These are phyloP conservation scores for Oryza nivara DNA, from an alignment of 176 grass and related monocot genomes.

Conservation along the genomic window DNA sequence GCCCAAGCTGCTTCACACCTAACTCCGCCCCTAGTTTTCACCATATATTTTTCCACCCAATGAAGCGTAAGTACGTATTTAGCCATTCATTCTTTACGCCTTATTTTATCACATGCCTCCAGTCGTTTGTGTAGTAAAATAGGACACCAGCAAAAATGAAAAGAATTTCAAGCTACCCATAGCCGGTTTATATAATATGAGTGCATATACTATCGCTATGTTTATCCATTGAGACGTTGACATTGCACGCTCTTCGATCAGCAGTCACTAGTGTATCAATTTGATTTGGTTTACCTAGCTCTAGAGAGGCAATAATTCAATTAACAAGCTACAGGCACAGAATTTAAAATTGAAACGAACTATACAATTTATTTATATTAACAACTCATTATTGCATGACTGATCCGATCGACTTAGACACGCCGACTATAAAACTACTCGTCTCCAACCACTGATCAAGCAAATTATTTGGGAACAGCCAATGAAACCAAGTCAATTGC, in stretches of 20 bases:
- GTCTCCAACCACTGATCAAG: too few relatives aligned
- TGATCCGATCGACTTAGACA: background rate
- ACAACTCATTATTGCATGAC: background rate
- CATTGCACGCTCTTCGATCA: background rate
- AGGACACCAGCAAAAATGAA: too few relatives aligned
- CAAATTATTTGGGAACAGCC: background rate
- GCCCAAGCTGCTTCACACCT: accelerated
- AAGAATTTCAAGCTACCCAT: background rate
- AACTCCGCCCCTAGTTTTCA: too few relatives aligned
- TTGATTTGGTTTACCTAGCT: background rate
- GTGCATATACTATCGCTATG: background rate
- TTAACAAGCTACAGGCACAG: too few relatives aligned
- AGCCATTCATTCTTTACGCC: too few relatives aligned
- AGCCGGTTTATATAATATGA: background rate
- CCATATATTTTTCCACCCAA: too few relatives aligned
- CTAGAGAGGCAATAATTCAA: background rate
- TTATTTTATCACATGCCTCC: too few relatives aligned
- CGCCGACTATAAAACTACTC: background rate
- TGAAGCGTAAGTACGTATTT: accelerated
- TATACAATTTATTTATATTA: background rate
- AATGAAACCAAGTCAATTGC: background rate
- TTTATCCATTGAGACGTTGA: background rate
- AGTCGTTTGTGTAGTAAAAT: too few relatives aligned
- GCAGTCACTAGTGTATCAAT: background rate
- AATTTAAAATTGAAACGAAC: background rate